These are phyloP conservation scores for Graphilbum fragrans DNA, from an alignment of 2,329 filamentous ascomycete genomes.

Conservation along the genomic window DNA sequence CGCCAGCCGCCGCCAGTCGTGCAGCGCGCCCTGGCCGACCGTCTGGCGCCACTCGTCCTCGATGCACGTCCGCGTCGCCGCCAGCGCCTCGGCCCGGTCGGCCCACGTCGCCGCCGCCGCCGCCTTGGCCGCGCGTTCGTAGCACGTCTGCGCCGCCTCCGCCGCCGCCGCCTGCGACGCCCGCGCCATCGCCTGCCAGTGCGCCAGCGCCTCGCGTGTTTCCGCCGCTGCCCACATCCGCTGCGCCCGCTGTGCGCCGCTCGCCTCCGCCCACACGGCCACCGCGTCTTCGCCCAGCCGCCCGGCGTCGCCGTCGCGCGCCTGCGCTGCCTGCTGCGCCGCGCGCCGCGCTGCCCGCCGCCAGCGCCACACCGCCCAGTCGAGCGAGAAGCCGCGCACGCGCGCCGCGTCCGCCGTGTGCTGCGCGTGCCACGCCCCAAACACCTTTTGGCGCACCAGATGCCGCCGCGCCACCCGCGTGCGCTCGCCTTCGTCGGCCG, in stretches of 20 bases:
- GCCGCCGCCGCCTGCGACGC: not conserved
- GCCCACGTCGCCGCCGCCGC: conserved; percentile 4
- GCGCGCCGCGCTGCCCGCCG: conserved; percentile 13
- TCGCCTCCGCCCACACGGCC: not conserved
- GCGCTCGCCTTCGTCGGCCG: conserved; percentile 51
- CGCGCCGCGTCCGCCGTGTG: conserved; percentile 47
- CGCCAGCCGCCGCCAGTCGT: conserved; percentile 7
- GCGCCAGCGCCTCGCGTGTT: conserved; percentile 3
- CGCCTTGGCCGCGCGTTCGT: conserved; percentile 8
- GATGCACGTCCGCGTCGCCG: conserved; percentile 2
- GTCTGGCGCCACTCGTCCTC: conserved; percentile 7
- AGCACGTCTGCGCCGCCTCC: not conserved
- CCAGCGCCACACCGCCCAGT: conserved; percentile 17
- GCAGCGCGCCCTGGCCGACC: conserved; percentile 1
- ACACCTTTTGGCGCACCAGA: conserved; percentile 56
- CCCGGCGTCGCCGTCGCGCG: conserved; percentile 11
- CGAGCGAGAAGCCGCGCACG: conserved; percentile 23
- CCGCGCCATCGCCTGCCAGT: conserved; percentile 12
- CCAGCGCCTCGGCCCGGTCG: conserved; percentile 2
- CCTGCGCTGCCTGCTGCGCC: conserved; percentile 13
- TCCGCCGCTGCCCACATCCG: conserved; percentile 6
- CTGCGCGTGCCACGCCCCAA: conserved; percentile 57
- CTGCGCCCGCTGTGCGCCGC: not conserved
- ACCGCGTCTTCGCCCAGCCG: not conserved
- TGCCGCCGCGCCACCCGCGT: conserved; percentile 59